Evolutionary conservation across 768 basidiomycete genomes (phyloP).

Genomic region (Russula vinacea): DNA sequence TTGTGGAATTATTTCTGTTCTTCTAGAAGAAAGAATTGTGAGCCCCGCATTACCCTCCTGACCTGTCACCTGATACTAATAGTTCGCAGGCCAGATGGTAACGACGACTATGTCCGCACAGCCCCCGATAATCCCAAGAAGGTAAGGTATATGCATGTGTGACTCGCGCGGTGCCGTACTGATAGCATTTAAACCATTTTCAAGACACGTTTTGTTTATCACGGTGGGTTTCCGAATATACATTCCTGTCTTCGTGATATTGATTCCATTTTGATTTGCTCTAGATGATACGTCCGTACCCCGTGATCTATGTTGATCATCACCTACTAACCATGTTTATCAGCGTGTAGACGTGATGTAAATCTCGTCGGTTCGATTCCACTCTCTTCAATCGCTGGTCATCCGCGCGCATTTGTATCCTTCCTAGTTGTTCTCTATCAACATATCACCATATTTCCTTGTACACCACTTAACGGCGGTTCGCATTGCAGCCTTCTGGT

Average conservation of each 20-base stretch:
- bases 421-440: constrained; percentile 21
- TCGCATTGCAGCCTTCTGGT: background rate
- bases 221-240: constrained; percentile 47
- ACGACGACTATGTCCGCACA: constrained; percentile 73
- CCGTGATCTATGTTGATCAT: background rate
- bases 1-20: background rate
- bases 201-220: constrained; percentile 78
- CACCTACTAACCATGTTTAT: background rate
- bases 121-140: constrained; percentile 88
- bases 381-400: constrained; percentile 3
- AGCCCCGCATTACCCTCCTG: constrained; percentile 29
- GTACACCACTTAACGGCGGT: constrained; percentile 13
- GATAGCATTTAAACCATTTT: constrained; percentile 15
- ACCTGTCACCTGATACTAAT: constrained; percentile 11
- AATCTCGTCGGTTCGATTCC: background rate
- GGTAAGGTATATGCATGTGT: constrained; percentile 42
- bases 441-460: constrained; percentile 20
- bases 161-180: background rate
- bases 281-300: constrained; percentile 31
- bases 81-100: constrained; percentile 64
- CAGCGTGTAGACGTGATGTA: constrained; percentile 19
- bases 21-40: constrained; percentile 61
- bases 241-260: background rate
- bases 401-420: constrained; percentile 14
- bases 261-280: background rate